Evolutionary conservation across 257 asterid species (phyloP), one percentile per base, ranked within the genome.

Genomic region (Buddleja alternifolia): DNA sequence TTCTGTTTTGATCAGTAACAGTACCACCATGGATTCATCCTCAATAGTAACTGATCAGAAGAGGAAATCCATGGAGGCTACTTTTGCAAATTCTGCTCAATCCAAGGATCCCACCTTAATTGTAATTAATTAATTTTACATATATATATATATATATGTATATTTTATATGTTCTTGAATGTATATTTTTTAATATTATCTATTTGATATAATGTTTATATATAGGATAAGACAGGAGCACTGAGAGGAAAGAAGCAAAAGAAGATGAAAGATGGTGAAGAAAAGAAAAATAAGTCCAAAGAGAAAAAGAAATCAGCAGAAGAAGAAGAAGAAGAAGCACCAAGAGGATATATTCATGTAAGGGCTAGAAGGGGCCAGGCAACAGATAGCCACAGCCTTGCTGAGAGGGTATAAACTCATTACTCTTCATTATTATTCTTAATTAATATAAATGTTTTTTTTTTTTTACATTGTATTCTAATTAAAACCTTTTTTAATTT

Each of bases 361-460:
- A 78, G 91, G 75, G 86, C 88, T 45, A 80, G 88, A 78, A 85
- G 91, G 77, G 91, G 91, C 52, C 88, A 85, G 50, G 91, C 91
- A 20, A 85, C 91, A 34, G 88, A 82, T 63, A 82, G 83, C 71
- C 91, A 85, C 81, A 85, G 90, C 80, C 82, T 85, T 63, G 90
- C 90, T 21, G 90, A 85, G 71, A 82, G 90, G 88, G 91, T 85
- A 81, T 65, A 41, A 16, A 50, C 59, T 15, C 17, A 11, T 24
- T 29, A 12, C 2, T 20, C 12, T 63, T 16, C 14, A 7, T 9
- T 40, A 24, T 15, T 40, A 8, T 14, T 14, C 21, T 4, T 20
- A 45, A 5, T 7, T 10, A 12, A 11, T 17, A 3, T 25, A 39
- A 51, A 7, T 7, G 2, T 14, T n/a, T 5, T 29, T 12, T 4